Evolutionary conservation across 148 eudicot genomes (phyloP), one percentile per base, ranked within the genome.

Genomic region (Tetragonia tetragonoides): DNA sequence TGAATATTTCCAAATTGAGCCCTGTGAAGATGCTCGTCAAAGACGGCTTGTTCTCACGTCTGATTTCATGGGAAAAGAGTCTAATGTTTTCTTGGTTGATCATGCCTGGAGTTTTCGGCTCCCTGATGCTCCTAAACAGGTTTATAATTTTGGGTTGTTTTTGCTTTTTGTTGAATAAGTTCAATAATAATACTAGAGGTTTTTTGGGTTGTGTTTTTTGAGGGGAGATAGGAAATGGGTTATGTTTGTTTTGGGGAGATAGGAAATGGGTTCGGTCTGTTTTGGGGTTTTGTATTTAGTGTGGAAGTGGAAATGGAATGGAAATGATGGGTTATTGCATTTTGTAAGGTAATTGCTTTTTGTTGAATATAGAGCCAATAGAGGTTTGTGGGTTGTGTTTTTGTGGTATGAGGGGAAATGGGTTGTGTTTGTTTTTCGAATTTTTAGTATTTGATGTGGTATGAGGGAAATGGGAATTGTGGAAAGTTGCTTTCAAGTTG

Each of bases 81-180:
- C 99, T 8, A 68, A 80, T 49, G 85, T 93, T 44, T 95, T 95
- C 65, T 88, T 95, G 23, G 81, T 91, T 62, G 99, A 95, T 79
- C 99, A 95, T 68, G 99, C 99, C 63, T 95, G 97, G 97, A 93
- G 95, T 60, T 95, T 95, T 81, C 88, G 99, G 46, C 90, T 95
- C 56, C 51, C 89, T 64, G 97, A 93, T 85, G 99, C 97, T 39
- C 95, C 89, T 24, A 87, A 90, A 75, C 97, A 91, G 89, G 99
- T 94, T 49, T 3, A 46, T 6, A n/a, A 49, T 7, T 18, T 51
- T 38, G 9, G 38, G 3, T 3, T n/a, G 59, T 11, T 17, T 59
- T 60, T n/a, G 62, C 9, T 9, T 80, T 56, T 3, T 15, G 51
- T 42, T 53, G 40, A 37, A 7, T 17, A n/a, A 15, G 28, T 23